Evolutionary conservation across 257 asterid genomes (phyloP).

Genomic region (Nicotiana undulata): DNA sequence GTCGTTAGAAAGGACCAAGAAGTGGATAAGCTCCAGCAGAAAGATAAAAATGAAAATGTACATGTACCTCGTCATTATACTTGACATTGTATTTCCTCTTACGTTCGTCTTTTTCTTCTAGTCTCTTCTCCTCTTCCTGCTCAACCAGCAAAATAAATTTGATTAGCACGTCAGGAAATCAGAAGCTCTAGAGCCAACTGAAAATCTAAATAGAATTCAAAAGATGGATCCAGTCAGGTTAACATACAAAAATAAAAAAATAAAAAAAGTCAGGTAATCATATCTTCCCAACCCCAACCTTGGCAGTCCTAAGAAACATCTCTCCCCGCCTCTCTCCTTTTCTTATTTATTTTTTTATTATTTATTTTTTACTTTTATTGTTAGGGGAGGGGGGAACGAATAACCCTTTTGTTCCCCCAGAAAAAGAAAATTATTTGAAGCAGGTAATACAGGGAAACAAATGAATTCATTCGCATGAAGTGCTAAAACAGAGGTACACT

Average conservation of each 20-base stretch:
- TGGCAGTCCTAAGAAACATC: background rate
- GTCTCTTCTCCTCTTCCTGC: conserved; percentile 71
- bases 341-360: too few relatives aligned
- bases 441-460: background rate
- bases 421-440: background rate
- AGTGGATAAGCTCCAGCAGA: background rate
- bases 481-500: background rate
- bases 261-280: too few relatives aligned
- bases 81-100: conserved; percentile 79
- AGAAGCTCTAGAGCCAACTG: background rate
- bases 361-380: background rate
- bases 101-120: conserved; percentile 76
- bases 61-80: conserved; percentile 76
- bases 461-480: background rate
- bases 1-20: conserved; percentile 3
- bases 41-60: background rate
- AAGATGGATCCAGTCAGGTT: background rate
- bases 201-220: background rate
- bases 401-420: background rate
- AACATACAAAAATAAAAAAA: background rate
- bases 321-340: background rate
- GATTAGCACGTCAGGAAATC: background rate
- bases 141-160: background rate
- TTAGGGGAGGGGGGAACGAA: background rate
- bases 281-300: background rate